phyloP scores from a whole-genome alignment of 139 green algal species.

The Pleodorina starrii region DNA sequence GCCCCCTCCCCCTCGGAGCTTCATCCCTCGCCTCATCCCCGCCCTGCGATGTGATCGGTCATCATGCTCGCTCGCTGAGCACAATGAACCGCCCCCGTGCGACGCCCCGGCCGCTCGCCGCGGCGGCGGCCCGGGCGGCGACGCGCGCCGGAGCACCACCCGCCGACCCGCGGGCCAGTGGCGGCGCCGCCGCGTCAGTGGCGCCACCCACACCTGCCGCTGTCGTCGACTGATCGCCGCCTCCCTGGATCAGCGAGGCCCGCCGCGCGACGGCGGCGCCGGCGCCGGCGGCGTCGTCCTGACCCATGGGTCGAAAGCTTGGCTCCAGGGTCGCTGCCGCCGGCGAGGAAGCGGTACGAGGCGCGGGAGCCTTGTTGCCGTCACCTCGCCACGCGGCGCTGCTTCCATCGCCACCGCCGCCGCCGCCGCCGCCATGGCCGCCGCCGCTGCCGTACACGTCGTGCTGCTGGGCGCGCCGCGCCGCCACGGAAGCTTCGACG shows the following conservation, averaged over 20 bases:
- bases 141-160: neutral
- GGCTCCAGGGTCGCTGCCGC: too few relatives aligned
- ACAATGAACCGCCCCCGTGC: constrained; percentile 26
- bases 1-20: too few relatives aligned
- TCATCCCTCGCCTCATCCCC: too few relatives aligned
- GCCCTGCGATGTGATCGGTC: too few relatives aligned
- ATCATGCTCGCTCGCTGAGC: neutral
- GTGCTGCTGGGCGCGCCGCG: neutral
- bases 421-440: neutral
- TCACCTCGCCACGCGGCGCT: neutral
- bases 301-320: too few relatives aligned
- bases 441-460: neutral
- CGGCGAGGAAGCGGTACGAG: too few relatives aligned
- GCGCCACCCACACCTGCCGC: neutral
- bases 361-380: too few relatives aligned
- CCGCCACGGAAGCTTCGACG: neutral
- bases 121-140: neutral
- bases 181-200: neutral
- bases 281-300: neutral
- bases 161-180: neutral
- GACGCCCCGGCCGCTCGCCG: neutral
- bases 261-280: too few relatives aligned
- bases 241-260: neutral
- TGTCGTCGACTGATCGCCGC: neutral
- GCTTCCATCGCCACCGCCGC: neutral